These are phyloP conservation scores for Rhododendron kiyosumense DNA, from an alignment of 148 eudicot genomes.

Conservation along the genomic window DNA sequence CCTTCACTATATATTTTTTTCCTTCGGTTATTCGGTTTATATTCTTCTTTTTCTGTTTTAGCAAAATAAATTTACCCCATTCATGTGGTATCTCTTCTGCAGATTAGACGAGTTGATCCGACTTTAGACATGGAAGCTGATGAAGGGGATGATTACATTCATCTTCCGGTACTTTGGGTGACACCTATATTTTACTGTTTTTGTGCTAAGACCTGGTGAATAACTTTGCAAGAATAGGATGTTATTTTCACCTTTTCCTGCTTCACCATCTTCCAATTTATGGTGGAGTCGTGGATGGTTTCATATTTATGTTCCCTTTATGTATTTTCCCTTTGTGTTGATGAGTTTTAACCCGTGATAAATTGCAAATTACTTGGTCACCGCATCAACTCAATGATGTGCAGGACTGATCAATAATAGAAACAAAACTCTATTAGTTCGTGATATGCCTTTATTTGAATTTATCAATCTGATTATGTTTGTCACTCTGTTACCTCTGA, in stretches of 20 bases:
- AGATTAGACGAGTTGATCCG: constrained; percentile 95
- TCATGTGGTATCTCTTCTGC: constrained; percentile 22
- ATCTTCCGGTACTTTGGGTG: constrained; percentile 65
- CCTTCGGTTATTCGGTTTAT: not conserved
- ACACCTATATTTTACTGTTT: not conserved
- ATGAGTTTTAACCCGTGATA: not conserved
- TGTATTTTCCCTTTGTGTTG: not conserved
- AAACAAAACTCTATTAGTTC: not conserved
- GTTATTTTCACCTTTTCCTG: not conserved
- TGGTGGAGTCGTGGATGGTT: not conserved
- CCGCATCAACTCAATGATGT: not conserved
- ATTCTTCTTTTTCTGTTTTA: not conserved
- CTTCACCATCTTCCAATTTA: not conserved
- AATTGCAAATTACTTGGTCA: not conserved
- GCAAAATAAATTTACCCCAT: constrained; percentile 3
- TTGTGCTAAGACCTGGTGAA: constrained; percentile 6
- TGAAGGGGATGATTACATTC: constrained; percentile 91
- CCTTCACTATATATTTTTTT: constrained; percentile 8
- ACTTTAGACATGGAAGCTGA: constrained; percentile 97
- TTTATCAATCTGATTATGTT: not conserved
- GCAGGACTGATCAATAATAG: not conserved
- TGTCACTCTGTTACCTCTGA: not conserved
- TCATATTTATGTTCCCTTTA: not conserved
- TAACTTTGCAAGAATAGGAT: not conserved
- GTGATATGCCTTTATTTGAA: not conserved